These are phyloP conservation scores for Pythium oligandrum DNA, from an alignment of 352 stramenopile species.

Conservation along the genomic window DNA sequence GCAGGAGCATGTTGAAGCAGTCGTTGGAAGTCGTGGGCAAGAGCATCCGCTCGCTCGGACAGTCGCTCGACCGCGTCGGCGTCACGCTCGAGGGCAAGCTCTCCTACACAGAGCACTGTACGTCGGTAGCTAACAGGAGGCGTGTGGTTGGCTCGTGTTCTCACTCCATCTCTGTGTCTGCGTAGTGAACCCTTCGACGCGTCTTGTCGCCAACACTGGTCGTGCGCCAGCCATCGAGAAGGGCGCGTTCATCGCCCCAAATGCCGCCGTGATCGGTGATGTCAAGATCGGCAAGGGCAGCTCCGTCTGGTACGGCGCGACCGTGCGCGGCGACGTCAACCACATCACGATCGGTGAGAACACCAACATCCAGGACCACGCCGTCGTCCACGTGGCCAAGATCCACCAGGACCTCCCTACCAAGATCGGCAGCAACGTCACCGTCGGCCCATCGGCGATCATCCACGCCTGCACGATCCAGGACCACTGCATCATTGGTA, in stretches of 20 bases:
- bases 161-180: background rate
- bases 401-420: constrained; percentile 89
- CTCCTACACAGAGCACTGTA: constrained; percentile 87
- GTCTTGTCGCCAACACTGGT: constrained; percentile 65
- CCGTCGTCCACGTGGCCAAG: constrained; percentile 93
- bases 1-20: constrained; percentile 52
- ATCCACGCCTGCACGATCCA: constrained; percentile 91
- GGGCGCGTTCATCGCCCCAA: constrained; percentile 86
- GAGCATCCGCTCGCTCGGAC: constrained; percentile 75
- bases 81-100: constrained; percentile 74
- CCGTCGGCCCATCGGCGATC: constrained; percentile 80
- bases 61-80: constrained; percentile 83
- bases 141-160: background rate
- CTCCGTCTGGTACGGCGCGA: constrained; percentile 92
- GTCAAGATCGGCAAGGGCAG: constrained; percentile 88
- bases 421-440: constrained; percentile 90
- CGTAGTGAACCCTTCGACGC: constrained; percentile 81
- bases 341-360: constrained; percentile 92
- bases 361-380: constrained; percentile 91
- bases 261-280: constrained; percentile 90
- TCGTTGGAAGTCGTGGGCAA: constrained; percentile 71
- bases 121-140: constrained; percentile 16
- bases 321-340: constrained; percentile 90
- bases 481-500: constrained; percentile 90
- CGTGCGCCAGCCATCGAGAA: constrained; percentile 52